Percentiles rank a stretch among this genome's conserved stretches.
Conservation (phyloP, 768 basidiomycete species). For the Mycena galericulata region DNA sequence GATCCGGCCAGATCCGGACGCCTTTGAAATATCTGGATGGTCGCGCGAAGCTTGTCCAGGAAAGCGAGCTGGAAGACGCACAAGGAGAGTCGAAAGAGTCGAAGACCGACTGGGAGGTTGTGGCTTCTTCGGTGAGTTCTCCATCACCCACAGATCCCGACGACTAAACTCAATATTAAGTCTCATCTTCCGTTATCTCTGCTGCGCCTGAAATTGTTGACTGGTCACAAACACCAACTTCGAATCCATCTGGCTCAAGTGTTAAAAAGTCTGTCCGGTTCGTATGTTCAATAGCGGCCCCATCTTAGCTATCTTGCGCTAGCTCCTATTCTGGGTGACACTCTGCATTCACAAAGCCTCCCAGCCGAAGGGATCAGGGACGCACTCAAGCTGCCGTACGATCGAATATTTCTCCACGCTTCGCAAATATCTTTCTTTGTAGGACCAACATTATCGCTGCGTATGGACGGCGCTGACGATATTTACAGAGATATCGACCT, state of each 20-base stretch:
- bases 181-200: conserved; percentile 65
- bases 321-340: conserved; percentile 80
- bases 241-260: conserved; percentile 71
- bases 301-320: conserved; percentile 12
- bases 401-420: conserved; percentile 72
- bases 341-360: conserved; percentile 56
- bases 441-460: conserved; percentile 33
- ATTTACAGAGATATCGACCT: conserved; percentile 60
- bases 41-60: conserved; percentile 50
- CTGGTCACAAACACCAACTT: conserved; percentile 79
- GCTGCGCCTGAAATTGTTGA: conserved; percentile 65
- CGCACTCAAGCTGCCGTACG: conserved; percentile 49
- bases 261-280: conserved; percentile 54
- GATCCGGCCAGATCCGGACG: conserved; percentile 55
- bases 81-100: conserved; percentile 47
- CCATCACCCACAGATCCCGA: neutral
- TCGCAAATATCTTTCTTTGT: conserved; percentile 69
- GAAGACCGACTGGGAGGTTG: conserved; percentile 67
- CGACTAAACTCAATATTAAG: conserved; percentile 40
- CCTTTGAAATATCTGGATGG: conserved; percentile 60
- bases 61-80: conserved; percentile 24
- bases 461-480: neutral
- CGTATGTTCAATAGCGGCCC: neutral
- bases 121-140: conserved; percentile 67
- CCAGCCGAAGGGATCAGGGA: conserved; percentile 41